A percentile compares a stretch with the other conserved stretches of the same genome.
phyloP scores from a whole-genome alignment of 768 basidiomycete genomes.

The Amanita subjunquillea region DNA sequence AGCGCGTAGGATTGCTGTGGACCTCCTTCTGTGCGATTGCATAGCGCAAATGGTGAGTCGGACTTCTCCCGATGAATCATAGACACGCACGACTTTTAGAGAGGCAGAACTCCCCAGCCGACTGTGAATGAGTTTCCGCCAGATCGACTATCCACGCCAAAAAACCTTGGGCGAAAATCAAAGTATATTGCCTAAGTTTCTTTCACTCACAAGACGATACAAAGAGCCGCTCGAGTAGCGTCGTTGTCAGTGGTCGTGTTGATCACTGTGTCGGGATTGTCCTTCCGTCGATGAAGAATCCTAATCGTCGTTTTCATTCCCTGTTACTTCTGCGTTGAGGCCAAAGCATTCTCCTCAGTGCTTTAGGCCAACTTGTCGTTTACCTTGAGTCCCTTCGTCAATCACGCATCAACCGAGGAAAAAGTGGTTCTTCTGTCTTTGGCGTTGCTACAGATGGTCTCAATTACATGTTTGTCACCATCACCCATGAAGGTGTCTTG shows the following conservation, averaged over 20 bases:
- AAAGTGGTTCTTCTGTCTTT: constrained; percentile 11
- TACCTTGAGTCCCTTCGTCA: constrained; percentile 11
- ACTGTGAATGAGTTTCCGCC: neutral
- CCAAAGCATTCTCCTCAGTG: constrained; percentile 8
- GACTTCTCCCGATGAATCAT: too few relatives aligned
- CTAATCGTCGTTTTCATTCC: constrained; percentile 9
- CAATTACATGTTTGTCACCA: constrained; percentile 9
- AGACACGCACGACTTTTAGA: neutral
- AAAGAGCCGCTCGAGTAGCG: neutral
- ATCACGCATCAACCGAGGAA: constrained; percentile 9
- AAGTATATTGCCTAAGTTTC: constrained; percentile 11
- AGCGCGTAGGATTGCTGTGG: constrained; percentile 8
- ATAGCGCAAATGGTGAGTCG: constrained; percentile 5
- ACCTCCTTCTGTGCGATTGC: constrained; percentile 9
- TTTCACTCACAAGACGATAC: constrained; percentile 8
- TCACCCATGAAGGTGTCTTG: constrained; percentile 10
- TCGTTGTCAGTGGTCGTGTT: neutral
- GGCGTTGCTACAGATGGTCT: constrained; percentile 11
- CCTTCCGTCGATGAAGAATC: neutral
- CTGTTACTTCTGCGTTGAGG: constrained; percentile 10
- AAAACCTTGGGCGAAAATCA: constrained; percentile 11
- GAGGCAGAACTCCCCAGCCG: neutral
- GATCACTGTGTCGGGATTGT: neutral
- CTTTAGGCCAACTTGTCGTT: constrained; percentile 10
- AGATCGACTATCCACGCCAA: constrained; percentile 4